phyloP scores from a whole-genome alignment of 257 asterid genomes.

The Petunia axillaris region DNA sequence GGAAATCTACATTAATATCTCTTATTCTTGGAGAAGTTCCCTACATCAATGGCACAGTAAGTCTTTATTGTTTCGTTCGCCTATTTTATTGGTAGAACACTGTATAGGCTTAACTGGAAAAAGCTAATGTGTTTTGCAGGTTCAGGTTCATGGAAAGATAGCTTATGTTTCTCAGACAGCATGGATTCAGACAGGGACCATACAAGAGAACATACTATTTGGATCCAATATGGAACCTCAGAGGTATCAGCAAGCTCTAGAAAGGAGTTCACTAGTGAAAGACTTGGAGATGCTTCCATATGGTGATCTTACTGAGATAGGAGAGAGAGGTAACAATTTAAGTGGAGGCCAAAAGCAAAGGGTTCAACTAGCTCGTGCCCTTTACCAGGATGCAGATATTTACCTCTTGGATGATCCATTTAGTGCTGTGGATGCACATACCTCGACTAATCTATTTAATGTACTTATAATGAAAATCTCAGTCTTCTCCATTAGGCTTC shows the following conservation, averaged over 20 bases:
- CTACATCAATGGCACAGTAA: conserved; percentile 70
- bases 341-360: conserved; percentile 96
- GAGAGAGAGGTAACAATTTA: conserved; percentile 93
- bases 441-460: conserved; percentile 77
- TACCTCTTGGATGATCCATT: conserved; percentile 94
- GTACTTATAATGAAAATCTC: conserved; percentile 35
- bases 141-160: conserved; percentile 65
- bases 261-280: conserved; percentile 73
- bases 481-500: neutral
- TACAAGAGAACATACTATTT: conserved; percentile 78
- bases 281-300: conserved; percentile 82
- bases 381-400: conserved; percentile 81
- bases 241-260: conserved; percentile 68
- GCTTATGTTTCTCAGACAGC: conserved; percentile 97
- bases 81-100: neutral
- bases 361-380: conserved; percentile 94
- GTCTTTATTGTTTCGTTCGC: conserved; percentile 33
- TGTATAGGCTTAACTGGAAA: neutral
- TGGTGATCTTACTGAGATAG: conserved; percentile 96
- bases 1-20: conserved; percentile 85
- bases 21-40: conserved; percentile 90
- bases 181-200: conserved; percentile 94
- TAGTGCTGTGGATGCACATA: conserved; percentile 93
- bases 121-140: conserved; percentile 41
- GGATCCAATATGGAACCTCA: conserved; percentile 64